A percentile compares a stretch with the other conserved stretches of the same genome.
Evolutionary conservation across 495 filamentous ascomycete genomes (phyloP).

Genomic region (Tuber indicum): DNA sequence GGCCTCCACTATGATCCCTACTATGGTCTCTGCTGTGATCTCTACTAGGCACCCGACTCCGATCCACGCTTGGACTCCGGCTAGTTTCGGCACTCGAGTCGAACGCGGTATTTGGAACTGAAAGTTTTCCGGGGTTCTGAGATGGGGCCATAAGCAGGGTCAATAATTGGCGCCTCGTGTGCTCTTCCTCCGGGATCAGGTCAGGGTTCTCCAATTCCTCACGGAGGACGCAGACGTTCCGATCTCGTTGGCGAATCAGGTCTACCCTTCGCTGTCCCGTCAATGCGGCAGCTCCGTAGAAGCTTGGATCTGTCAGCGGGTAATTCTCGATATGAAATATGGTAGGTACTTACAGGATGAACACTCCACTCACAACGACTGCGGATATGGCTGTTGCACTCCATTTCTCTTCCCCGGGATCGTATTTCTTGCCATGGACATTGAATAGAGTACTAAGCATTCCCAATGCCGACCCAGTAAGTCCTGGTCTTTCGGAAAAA

Average conservation of each 20-base stretch:
- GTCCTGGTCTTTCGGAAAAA: conserved; percentile 21
- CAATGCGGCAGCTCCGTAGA: conserved; percentile 27
- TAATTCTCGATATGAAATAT: conserved; percentile 5
- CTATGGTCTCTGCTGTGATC: neutral
- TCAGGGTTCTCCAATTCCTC: conserved; percentile 19
- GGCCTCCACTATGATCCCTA: neutral
- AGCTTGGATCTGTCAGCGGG: conserved; percentile 8
- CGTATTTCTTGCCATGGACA: conserved; percentile 29
- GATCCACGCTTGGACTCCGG: neutral
- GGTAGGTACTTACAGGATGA: conserved; percentile 18
- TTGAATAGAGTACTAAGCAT: conserved; percentile 31
- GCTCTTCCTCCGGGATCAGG: conserved; percentile 24
- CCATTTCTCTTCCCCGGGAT: conserved; percentile 16
- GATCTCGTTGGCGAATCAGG: conserved; percentile 24
- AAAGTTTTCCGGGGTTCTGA: neutral
- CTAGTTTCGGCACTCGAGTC: neutral
- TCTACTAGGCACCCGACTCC: neutral
- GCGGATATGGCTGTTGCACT: conserved; percentile 24
- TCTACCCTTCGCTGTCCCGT: conserved; percentile 22
- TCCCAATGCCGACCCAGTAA: conserved; percentile 23
- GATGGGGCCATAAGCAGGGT: conserved; percentile 19
- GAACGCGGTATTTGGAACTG: conserved; percentile 3
- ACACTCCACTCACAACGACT: conserved; percentile 20
- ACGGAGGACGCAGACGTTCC: conserved; percentile 18
- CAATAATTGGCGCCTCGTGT: conserved; percentile 23